Evolutionary conservation across 306 rosid species (phyloP).

Genomic region (Ormosia semicastrata): DNA sequence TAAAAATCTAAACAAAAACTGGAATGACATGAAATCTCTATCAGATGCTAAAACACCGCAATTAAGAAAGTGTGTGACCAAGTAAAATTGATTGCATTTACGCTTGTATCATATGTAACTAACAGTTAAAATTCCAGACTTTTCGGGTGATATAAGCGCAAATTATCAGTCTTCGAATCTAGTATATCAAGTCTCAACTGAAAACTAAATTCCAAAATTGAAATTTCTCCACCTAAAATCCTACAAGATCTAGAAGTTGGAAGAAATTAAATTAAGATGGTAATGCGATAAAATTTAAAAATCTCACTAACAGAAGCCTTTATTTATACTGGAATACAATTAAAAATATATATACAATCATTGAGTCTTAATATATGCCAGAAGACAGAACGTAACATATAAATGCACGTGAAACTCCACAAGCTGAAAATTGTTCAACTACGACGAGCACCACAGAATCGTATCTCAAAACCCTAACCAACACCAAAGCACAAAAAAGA

Average conservation of each 20-base stretch:
- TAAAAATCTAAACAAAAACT: not conserved
- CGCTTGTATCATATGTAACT: not conserved
- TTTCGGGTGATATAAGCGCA: not conserved
- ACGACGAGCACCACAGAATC: not conserved
- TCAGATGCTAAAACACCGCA: not conserved
- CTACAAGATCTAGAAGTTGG: not conserved
- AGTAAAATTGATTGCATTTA: not conserved
- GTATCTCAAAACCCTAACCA: slow-evolving; percentile 24
- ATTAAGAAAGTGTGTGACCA: not conserved
- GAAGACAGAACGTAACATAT: not conserved
- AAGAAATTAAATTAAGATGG: not conserved
- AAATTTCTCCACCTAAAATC: not conserved
- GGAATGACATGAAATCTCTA: not conserved
- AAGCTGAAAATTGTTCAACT: not conserved
- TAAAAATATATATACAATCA: not conserved
- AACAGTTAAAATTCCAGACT: not conserved
- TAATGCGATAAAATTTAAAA: not conserved
- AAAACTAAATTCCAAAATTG: not conserved
- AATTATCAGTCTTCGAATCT: not conserved
- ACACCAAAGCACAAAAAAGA: not conserved
- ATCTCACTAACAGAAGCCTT: not conserved
- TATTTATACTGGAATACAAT: not conserved
- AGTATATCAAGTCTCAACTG: not conserved
- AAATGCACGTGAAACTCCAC: not conserved
- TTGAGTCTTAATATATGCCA: not conserved